phyloP scores from a whole-genome alignment of 2,329 filamentous ascomycete genomes.

The Cercospora canescens region DNA sequence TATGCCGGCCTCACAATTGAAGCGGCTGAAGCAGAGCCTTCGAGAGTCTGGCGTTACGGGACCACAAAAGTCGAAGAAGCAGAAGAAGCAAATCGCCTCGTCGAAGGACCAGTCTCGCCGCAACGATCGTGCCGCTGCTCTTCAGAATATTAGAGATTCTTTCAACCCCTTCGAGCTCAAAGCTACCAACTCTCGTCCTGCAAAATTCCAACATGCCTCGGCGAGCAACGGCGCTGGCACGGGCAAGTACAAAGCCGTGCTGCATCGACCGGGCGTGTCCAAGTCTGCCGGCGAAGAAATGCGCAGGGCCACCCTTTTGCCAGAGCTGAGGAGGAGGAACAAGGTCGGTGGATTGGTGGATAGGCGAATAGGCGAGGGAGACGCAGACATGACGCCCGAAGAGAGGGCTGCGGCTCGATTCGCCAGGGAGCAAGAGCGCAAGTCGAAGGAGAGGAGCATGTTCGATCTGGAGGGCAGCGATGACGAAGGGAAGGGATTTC shows the following conservation, averaged over 20 bases:
- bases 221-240: conserved; percentile 38
- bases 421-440: conserved; percentile 78
- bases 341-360: conserved; percentile 93
- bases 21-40: conserved; percentile 89
- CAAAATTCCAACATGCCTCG: conserved; percentile 72
- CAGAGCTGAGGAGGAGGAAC: conserved; percentile 84
- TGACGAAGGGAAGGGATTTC: conserved; percentile 50
- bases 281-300: conserved; percentile 86
- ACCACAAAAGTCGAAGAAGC: conserved; percentile 92
- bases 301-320: conserved; percentile 79
- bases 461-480: conserved; percentile 91
- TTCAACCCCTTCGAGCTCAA: conserved; percentile 98
- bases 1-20: conserved; percentile 96
- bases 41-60: conserved; percentile 86
- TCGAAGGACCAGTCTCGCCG: conserved; percentile 55
- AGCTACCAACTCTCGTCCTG: conserved; percentile 61
- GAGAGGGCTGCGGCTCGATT: conserved; percentile 91
- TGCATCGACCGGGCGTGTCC: conserved; percentile 77
- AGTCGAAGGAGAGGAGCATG: conserved; percentile 72
- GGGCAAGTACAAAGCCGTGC: conserved; percentile 54
- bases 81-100: conserved; percentile 58
- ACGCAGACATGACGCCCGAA: conserved; percentile 89
- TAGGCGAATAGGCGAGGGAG: conserved; percentile 91
- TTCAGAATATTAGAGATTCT: conserved; percentile 85
- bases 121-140: conserved; percentile 74